Conservation (phyloP, 768 basidiomycete species). For the Cubamyces lactineus region DNA sequence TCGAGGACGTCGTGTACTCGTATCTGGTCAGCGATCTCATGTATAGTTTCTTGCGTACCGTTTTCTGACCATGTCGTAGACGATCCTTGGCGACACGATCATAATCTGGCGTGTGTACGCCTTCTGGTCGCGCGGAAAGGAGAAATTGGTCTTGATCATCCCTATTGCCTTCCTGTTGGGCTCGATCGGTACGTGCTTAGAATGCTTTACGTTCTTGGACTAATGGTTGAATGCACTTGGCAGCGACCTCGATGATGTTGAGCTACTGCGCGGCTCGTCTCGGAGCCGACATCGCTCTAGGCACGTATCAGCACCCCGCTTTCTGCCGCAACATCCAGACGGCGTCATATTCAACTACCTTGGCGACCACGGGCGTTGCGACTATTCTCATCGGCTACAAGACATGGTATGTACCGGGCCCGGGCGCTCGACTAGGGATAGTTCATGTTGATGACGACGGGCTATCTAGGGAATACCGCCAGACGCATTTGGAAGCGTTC, state of each 20-base stretch:
- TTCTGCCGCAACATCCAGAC: slow-evolving; percentile 31
- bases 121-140: slow-evolving; percentile 20
- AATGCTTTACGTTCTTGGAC: no score
- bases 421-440: no score
- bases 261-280: slow-evolving; percentile 27
- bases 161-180: slow-evolving; percentile 23
- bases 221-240: no score
- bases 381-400: slow-evolving; percentile 27
- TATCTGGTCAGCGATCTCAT: slow-evolving; percentile 24
- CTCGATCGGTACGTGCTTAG: slow-evolving; percentile 19
- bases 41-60: no score
- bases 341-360: slow-evolving; percentile 26
- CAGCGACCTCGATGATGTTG: slow-evolving; percentile 26
- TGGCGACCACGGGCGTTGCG: slow-evolving; percentile 26
- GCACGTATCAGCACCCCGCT: slow-evolving; percentile 22
- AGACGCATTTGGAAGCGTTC: slow-evolving; percentile 2
- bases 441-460: no score
- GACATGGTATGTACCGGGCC: slow-evolving; percentile 21
- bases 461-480: slow-evolving; percentile 4
- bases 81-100: slow-evolving; percentile 30
- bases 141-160: slow-evolving; percentile 23
- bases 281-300: slow-evolving; percentile 24
- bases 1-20: slow-evolving; percentile 24
- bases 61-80: slow-evolving; percentile 11
- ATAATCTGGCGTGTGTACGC: slow-evolving; percentile 30